Conservation (phyloP, 1,139 yeast genomes). For the Lodderomyces parapsilosis region DNA sequence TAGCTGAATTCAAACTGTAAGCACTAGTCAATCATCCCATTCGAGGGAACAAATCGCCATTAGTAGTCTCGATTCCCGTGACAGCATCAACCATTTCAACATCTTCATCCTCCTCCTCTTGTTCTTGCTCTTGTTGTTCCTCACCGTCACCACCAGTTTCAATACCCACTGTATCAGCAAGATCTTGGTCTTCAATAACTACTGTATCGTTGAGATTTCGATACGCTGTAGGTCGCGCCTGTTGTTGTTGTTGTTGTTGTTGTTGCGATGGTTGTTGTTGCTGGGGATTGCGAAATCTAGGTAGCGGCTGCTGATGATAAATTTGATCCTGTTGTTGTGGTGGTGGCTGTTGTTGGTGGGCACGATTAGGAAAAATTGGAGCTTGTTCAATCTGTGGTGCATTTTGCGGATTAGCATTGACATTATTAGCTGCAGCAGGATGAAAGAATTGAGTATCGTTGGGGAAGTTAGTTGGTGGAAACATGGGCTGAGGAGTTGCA, state of each 20-base stretch:
- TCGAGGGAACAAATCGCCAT: conserved; percentile 29
- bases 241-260: conserved; percentile 10
- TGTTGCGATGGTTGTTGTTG: conserved; percentile 5
- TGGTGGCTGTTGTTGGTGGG: background rate
- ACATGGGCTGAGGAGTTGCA: conserved; percentile 4
- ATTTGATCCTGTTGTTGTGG: too few relatives aligned
- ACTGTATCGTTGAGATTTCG: background rate
- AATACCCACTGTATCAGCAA: background rate
- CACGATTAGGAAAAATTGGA: conserved; percentile 39
- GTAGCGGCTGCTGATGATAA: background rate
- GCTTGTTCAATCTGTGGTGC: conserved; percentile 48
- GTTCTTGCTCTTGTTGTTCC: too few relatives aligned
- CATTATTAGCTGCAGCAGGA: too few relatives aligned
- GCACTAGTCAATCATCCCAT: conserved; percentile 4
- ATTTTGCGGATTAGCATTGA: conserved; percentile 20
- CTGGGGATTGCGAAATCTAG: conserved; percentile 1
- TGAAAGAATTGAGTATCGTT: background rate
- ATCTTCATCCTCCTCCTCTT: conserved; percentile 29
- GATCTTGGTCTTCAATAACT: background rate
- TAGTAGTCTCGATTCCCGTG: background rate
- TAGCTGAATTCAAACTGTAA: background rate
- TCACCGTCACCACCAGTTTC: conserved; percentile 18
- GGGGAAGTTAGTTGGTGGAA: conserved; percentile 1
- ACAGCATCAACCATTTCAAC: conserved; percentile 30
- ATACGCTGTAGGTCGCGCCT: conserved; percentile 11